Evolutionary conservation across 108 stramenopile species (phyloP), one percentile per base, ranked within the genome.

Genomic region (Aureococcus anophagefferens): DNA sequence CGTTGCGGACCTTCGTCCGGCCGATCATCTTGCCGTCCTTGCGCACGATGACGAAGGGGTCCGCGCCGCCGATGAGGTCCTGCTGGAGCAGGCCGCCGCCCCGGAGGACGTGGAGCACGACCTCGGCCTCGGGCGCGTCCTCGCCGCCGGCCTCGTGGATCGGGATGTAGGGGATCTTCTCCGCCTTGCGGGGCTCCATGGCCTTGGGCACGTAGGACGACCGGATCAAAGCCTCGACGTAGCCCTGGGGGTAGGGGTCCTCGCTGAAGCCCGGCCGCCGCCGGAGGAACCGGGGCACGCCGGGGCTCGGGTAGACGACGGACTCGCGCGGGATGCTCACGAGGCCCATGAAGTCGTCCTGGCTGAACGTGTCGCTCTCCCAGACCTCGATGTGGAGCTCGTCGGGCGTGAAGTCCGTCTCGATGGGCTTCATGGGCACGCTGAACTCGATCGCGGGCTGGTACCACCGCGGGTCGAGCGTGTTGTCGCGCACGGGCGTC

Each of bases 11-110:
- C 40, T 35, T 45, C 16, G 73, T 73, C 34, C 25, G 62, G 30
- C 73, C 73, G n/a, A 73, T 31, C 5, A 62, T 32, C 11, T 67
- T 36, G 62, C 66, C 66, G 37, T 68, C 37, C 33, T 35, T 33
- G 5, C 35, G 36, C 0, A 73, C 68, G 64, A 59, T 51, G 51
- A 36, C 35, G 51, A 73, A 73, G 9, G 73, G 73, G 44, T 73
- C 73, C 28, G 35, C 34, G 25, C 62, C 62, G 11, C 70, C 70
- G 30, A 71, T 64, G 25, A 71, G 29, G 29, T 71, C 70, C 25
- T 30, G 25, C 35, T 64, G 63, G 5, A 30, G 33, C 13, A 71
- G 63, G 63, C 35, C 35, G 25, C 51, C 51, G 13, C 7, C 51
- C 3, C 51, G 17, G 21, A 59, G 51, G 17, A 59, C 13, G 3